Conservation (phyloP, 1,284 basidiomycete species). For the Cryptococcus depauperatus region DNA sequence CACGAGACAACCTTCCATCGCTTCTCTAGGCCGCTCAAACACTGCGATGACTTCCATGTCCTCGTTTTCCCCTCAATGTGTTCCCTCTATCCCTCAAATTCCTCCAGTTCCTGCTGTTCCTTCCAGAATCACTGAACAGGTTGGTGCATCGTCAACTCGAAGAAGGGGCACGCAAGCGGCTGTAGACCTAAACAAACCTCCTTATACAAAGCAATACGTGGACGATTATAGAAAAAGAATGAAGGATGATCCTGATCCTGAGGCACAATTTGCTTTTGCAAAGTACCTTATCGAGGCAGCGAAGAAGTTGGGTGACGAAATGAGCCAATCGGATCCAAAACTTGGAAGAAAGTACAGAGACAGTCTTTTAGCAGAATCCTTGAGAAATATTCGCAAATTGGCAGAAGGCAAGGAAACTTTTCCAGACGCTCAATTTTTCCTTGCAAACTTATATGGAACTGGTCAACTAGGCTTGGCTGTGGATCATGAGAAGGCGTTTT, state of each 20-base stretch:
- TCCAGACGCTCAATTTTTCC: slow-evolving; percentile 97
- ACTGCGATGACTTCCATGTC: slow-evolving; percentile 36
- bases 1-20: slow-evolving; percentile 27
- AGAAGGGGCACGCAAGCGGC: slow-evolving; percentile 55
- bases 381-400: slow-evolving; percentile 86
- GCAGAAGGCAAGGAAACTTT: slow-evolving; percentile 57
- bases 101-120: no score
- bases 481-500: slow-evolving; percentile 96
- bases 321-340: slow-evolving; percentile 47
- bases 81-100: not conserved
- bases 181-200: slow-evolving; percentile 74
- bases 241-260: slow-evolving; percentile 95
- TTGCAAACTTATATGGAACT: slow-evolving; percentile 95
- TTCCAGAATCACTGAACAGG: slow-evolving; percentile 48
- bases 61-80: slow-evolving; percentile 26
- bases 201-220: slow-evolving; percentile 92
- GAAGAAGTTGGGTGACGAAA: slow-evolving; percentile 81
- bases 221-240: slow-evolving; percentile 94
- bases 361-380: slow-evolving; percentile 69
- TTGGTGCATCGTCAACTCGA: slow-evolving; percentile 47
- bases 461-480: slow-evolving; percentile 88
- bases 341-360: slow-evolving; percentile 76
- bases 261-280: slow-evolving; percentile 95
- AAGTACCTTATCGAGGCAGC: slow-evolving; percentile 99
- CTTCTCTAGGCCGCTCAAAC: slow-evolving; percentile 33